Conservation (phyloP, 2,329 filamentous ascomycete species). For the Ophiocordyceps robertsii region DNA sequence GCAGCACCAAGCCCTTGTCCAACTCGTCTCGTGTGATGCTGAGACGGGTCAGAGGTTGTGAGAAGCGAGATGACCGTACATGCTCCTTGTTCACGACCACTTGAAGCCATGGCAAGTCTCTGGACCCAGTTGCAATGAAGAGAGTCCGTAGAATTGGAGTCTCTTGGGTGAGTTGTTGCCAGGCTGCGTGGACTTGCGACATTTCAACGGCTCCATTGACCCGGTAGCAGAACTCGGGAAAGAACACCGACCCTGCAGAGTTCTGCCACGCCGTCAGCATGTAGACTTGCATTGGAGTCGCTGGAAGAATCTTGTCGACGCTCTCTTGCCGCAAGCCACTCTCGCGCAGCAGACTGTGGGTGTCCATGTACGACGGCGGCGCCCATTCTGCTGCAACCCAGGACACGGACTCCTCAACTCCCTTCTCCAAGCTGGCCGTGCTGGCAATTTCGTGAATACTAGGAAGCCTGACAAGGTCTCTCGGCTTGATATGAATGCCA, state of each 20-base stretch:
- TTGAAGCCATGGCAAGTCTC: slow-evolving; percentile 46
- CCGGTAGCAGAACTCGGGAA: slow-evolving; percentile 54
- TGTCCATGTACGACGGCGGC: slow-evolving; percentile 23
- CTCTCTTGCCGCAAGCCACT: slow-evolving; percentile 27
- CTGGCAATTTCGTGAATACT: slow-evolving; percentile 52
- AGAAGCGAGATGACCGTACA: neutral
- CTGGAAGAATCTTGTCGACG: slow-evolving; percentile 49
- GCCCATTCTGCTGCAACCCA: slow-evolving; percentile 7
- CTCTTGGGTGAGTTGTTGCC: slow-evolving; percentile 41
- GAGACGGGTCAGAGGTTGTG: slow-evolving; percentile 12
- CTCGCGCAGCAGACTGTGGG: slow-evolving; percentile 20
- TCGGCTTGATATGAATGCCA: slow-evolving; percentile 50
- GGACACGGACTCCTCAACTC: neutral
- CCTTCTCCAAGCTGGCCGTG: slow-evolving; percentile 3
- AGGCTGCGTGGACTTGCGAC: slow-evolving; percentile 39
- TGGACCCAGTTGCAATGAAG: slow-evolving; percentile 40
- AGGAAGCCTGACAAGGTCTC: slow-evolving; percentile 53
- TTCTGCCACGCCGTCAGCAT: slow-evolving; percentile 69
- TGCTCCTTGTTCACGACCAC: slow-evolving; percentile 28
- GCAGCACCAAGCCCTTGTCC: slow-evolving; percentile 14
- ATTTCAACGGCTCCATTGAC: slow-evolving; percentile 25
- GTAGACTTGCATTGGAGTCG: slow-evolving; percentile 65
- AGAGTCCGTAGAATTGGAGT: slow-evolving; percentile 56
- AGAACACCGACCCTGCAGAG: slow-evolving; percentile 54
- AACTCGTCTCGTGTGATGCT: slow-evolving; percentile 3